Percentiles rank a stretch among this genome's conserved stretches.
phyloP scores from a whole-genome alignment of 768 basidiomycete genomes.

The Naganishia friedmannii region DNA sequence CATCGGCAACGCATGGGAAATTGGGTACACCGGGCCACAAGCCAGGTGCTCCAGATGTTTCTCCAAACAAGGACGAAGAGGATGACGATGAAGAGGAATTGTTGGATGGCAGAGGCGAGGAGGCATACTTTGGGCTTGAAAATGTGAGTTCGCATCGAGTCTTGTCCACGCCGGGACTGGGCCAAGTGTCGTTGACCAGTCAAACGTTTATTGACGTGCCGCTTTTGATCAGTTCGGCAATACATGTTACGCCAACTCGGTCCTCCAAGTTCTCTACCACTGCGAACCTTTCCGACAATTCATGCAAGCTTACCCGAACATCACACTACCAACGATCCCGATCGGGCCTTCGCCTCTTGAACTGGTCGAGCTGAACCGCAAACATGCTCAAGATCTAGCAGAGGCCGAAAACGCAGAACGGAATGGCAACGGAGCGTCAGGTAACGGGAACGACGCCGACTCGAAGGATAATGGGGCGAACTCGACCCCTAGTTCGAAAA shows the following conservation, averaged over 20 bases:
- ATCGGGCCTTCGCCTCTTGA: constrained; percentile 50
- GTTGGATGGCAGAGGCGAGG: constrained; percentile 32
- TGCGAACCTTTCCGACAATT: constrained; percentile 90
- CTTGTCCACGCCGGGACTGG: not conserved
- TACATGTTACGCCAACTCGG: constrained; percentile 99
- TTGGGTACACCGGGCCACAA: not conserved
- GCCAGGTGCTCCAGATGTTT: not conserved
- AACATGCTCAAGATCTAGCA: constrained; percentile 10
- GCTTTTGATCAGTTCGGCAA: constrained; percentile 66
- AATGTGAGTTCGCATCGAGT: constrained; percentile 64
- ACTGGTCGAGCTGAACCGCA: constrained; percentile 11
- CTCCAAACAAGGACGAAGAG: constrained; percentile 27
- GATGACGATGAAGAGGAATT: constrained; percentile 46
- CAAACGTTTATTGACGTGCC: not conserved
- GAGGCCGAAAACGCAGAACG: constrained; percentile 10
- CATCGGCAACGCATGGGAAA: not conserved
- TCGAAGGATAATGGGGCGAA: not conserved
- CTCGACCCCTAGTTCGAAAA: not conserved
- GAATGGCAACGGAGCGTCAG: not conserved
- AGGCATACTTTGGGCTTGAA: constrained; percentile 74
- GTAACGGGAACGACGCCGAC: not conserved
- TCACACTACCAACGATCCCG: constrained; percentile 59
- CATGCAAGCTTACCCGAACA: constrained; percentile 59
- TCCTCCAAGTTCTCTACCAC: constrained; percentile 93
- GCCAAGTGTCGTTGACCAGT: no score